Base-by-base conservation (phyloP, 768 basidiomycete genomes). In the Rhodotorula kratochvilovae region DNA sequence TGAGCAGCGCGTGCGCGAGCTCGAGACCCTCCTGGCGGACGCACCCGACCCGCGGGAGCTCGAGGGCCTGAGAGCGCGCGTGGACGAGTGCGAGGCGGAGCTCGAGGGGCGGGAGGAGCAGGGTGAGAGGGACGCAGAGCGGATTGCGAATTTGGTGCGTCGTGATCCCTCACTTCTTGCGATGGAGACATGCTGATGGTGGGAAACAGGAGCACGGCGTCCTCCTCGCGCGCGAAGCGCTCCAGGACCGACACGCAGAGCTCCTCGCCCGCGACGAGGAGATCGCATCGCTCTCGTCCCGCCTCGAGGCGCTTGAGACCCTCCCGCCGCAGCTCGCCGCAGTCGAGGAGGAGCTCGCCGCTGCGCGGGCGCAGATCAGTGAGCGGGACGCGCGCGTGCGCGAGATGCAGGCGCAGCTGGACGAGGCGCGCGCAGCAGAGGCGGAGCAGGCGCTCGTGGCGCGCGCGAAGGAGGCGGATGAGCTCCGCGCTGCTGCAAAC, bases 151-250 rank as follows among this genome's bases (percentile, higher is more conserved):
- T 11, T 53, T 72, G 27, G 67, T 72, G 54, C 53, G 67, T 67
- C 46, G 33, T 35, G 19, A 2, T 57, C 23, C 45, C 25, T 33
- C 15, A 35, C 59, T 31, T 43, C 23, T 55, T 42, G 31, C 57
- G 45, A 51, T 35, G 16, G 17, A 23, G 31, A 21, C 17, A 2
- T 10, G 33, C 39, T 10, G 16, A 8, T 43, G 23, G 8, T 6
- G 12, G 4, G 56, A 5, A 5, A 31, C 70, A 86, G 91, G 91
- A 92, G 79, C 87, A 89, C 27, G 87, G 91, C 23, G 61, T 65
- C 36, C 64, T 61, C 25, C 35, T 73, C 33, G 59, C 64, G 0
- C 63, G 66, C 35, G 55, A 66, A 17, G 63, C 67, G 4, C 67
- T 73, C 43, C 64, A 66, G 31, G 50, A 60, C 31, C 56, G 53